phyloP scores from a whole-genome alignment of 768 basidiomycete genomes.

The Trametes villosa region DNA sequence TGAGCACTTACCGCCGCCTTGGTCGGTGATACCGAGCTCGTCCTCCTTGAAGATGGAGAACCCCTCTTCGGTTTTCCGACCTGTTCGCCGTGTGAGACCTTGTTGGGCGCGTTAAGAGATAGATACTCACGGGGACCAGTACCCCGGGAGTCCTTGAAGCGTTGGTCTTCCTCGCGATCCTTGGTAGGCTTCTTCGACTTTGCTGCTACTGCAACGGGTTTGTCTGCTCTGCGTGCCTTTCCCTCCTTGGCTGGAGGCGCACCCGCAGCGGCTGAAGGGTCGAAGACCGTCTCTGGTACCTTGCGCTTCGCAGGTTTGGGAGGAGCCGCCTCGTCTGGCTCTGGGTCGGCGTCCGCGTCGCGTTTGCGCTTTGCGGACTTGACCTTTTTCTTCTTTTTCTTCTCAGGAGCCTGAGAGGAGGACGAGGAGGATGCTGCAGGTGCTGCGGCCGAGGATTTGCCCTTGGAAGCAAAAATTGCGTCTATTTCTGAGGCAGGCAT shows the following conservation, averaged over 20 bases:
- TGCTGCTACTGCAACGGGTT: slow-evolving; percentile 24
- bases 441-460: slow-evolving; percentile 17
- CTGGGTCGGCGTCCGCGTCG: slow-evolving; percentile 9
- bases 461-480: slow-evolving; percentile 69
- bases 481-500: slow-evolving; percentile 80
- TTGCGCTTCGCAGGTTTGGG: slow-evolving; percentile 34
- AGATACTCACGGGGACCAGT: slow-evolving; percentile 62
- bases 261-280: slow-evolving; percentile 56
- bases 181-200: slow-evolving; percentile 34
- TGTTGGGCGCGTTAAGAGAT: slow-evolving; percentile 1
- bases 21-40: slow-evolving; percentile 70
- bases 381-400: slow-evolving; percentile 54
- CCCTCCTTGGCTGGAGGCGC: slow-evolving; percentile 39
- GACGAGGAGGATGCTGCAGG: slow-evolving; percentile 32
- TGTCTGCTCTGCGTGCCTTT: slow-evolving; percentile 38
- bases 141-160: slow-evolving; percentile 79
- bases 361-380: slow-evolving; percentile 35
- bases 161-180: slow-evolving; percentile 44
- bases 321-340: slow-evolving; percentile 15
- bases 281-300: slow-evolving; percentile 65
- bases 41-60: slow-evolving; percentile 81
- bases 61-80: slow-evolving; percentile 80
- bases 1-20: slow-evolving; percentile 68
- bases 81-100: slow-evolving; percentile 43
- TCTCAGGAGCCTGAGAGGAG: slow-evolving; percentile 27